phyloP scores from a whole-genome alignment of 2,329 filamentous ascomycete genomes.

The Diplodia corticola region DNA sequence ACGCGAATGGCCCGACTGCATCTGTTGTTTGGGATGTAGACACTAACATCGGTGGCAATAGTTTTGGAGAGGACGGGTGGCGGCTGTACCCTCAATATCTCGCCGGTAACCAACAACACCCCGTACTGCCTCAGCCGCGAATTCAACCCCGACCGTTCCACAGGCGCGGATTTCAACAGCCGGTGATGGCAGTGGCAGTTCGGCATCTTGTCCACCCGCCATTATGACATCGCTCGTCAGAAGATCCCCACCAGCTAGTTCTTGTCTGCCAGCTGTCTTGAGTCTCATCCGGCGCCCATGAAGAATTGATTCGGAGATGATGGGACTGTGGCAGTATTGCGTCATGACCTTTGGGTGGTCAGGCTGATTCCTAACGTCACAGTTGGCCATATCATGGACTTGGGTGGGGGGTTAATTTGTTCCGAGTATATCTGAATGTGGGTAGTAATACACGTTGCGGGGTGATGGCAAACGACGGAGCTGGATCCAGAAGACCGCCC shows the following conservation, averaged over 20 bases:
- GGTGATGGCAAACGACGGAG: too few relatives aligned
- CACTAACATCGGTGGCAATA: background rate
- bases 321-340: background rate
- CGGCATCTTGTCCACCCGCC: background rate
- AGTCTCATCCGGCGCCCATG: background rate
- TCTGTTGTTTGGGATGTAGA: background rate
- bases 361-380: background rate
- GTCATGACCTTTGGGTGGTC: background rate
- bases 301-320: background rate
- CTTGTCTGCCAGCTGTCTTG: background rate
- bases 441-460: too few relatives aligned
- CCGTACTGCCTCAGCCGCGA: background rate
- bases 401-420: background rate
- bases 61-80: background rate
- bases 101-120: background rate
- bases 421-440: background rate
- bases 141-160: background rate
- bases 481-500: too few relatives aligned
- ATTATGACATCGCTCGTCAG: background rate
- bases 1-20: background rate
- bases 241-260: background rate
- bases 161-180: background rate
- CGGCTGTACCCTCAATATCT: background rate
- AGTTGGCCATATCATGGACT: background rate
- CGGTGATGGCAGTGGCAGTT: background rate